Percentiles rank a stretch among this genome's conserved stretches.
These are phyloP conservation scores for Gelatoporia subvermispora DNA, from an alignment of 768 basidiomycete species.

Conservation along the genomic window DNA sequence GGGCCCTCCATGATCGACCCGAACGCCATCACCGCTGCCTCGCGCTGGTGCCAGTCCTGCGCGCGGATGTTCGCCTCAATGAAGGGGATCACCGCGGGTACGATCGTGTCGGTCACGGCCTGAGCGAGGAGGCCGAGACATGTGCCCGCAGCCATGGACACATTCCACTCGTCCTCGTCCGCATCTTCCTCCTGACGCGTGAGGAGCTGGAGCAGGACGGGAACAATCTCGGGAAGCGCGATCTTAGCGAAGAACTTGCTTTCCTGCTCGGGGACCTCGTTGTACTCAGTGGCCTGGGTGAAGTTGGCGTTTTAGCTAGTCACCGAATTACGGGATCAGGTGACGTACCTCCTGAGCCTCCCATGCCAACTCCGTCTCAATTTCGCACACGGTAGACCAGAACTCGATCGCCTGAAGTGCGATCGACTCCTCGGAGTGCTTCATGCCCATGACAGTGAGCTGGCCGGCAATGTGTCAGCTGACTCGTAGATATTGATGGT, in stretches of 20 bases:
- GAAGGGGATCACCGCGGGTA: constrained; percentile 92
- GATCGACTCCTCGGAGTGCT: constrained; percentile 84
- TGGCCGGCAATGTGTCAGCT: constrained; percentile 29
- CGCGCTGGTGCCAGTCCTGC: constrained; percentile 90
- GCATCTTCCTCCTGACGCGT: constrained; percentile 95
- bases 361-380: constrained; percentile 88
- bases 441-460: constrained; percentile 98
- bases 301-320: background rate
- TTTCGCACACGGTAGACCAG: constrained; percentile 99
- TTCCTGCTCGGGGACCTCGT: constrained; percentile 79
- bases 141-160: constrained; percentile 94
- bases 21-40: constrained; percentile 98
- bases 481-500: background rate
- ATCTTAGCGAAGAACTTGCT: constrained; percentile 91
- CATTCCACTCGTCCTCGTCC: constrained; percentile 98
- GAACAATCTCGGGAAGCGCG: constrained; percentile 90
- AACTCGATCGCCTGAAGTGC: constrained; percentile 97
- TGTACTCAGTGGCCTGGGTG: constrained; percentile 79
- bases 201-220: constrained; percentile 83
- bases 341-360: constrained; percentile 81
- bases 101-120: constrained; percentile 87
- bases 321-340: background rate
- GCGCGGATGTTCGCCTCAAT: constrained; percentile 94
- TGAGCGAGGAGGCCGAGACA: constrained; percentile 86
- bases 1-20: constrained; percentile 97